phyloP scores from a whole-genome alignment of 1,284 basidiomycete species.

The Boletus sp. region DNA sequence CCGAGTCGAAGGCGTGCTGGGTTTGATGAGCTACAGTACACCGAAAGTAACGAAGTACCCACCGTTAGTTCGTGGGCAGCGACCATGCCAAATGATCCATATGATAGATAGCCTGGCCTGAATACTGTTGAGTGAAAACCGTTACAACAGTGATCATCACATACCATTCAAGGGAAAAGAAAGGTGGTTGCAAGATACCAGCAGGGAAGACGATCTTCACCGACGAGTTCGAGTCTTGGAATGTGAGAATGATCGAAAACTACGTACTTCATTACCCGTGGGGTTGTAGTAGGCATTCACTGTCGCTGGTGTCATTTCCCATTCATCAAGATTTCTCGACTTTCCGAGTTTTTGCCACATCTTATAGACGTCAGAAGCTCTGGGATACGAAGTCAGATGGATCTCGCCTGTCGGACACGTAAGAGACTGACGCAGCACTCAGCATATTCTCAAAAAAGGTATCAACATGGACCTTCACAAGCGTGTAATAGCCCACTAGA shows the following conservation, averaged over 20 bases:
- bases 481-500: conserved; percentile 75
- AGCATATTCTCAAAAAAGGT: conserved; percentile 89
- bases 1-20: conserved; percentile 92
- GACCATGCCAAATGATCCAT: conserved; percentile 90
- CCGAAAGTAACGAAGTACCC: neutral
- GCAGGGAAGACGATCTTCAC: conserved; percentile 94
- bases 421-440: conserved; percentile 55
- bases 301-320: conserved; percentile 87
- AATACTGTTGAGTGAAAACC: conserved; percentile 9
- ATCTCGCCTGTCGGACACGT: neutral
- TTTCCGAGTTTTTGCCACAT: conserved; percentile 81
- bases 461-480: conserved; percentile 65
- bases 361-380: conserved; percentile 61
- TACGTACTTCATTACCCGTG: conserved; percentile 70
- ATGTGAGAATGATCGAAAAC: neutral
- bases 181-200: conserved; percentile 91
- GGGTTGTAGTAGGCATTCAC: conserved; percentile 87
- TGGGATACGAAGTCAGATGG: conserved; percentile 33
- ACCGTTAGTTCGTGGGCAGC: conserved; percentile 88
- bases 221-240: conserved; percentile 8
- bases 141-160: conserved; percentile 22
- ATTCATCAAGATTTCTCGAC: conserved; percentile 71
- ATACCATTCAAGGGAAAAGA: conserved; percentile 86
- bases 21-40: conserved; percentile 1
- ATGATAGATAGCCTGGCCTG: conserved; percentile 87